These are phyloP conservation scores for Paecilomyces fulvus DNA, from an alignment of 2,329 filamentous ascomycete species.

Conservation along the genomic window DNA sequence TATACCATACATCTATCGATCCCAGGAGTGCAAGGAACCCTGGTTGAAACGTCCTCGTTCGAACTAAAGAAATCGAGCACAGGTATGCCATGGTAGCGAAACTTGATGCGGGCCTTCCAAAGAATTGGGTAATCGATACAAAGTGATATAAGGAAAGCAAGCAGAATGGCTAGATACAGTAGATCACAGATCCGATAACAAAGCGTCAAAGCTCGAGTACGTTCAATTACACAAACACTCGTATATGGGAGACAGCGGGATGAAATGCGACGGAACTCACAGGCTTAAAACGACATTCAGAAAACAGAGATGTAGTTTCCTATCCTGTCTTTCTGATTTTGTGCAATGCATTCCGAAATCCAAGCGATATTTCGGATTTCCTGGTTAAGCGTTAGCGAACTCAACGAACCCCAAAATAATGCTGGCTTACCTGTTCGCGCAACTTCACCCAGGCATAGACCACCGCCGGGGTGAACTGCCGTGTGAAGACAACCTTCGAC, in stretches of 20 bases:
- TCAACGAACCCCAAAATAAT: neutral
- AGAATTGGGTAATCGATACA: slow-evolving; percentile 24
- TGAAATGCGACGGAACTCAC: slow-evolving; percentile 4
- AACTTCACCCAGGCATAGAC: slow-evolving; percentile 98
- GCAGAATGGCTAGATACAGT: slow-evolving; percentile 3
- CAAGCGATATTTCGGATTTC: slow-evolving; percentile 99
- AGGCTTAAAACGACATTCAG: slow-evolving; percentile 37
- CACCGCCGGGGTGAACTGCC: slow-evolving; percentile 89
- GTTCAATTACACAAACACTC: neutral
- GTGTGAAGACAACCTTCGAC: slow-evolving; percentile 87
- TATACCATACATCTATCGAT: neutral
- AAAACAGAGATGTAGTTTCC: slow-evolving; percentile 99
- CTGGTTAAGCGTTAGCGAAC: slow-evolving; percentile 41
- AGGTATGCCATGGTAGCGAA: slow-evolving; percentile 6
- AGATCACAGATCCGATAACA: neutral
- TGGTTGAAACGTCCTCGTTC: neutral
- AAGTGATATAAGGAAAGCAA: slow-evolving; percentile 6
- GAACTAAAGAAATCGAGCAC: slow-evolving; percentile 10
- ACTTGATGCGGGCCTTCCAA: slow-evolving; percentile 24
- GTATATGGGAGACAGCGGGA: neutral
- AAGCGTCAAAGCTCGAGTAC: neutral
- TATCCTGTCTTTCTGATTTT: slow-evolving; percentile 98
- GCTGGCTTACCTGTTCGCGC: slow-evolving; percentile 73
- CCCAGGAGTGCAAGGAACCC: neutral
- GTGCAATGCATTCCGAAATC: slow-evolving; percentile 99